Evolutionary conservation across 192 early-diverging fungal genomes (phyloP), one percentile per base, ranked within the genome.

Genomic region (Thoreauomyces humboldtii): DNA sequence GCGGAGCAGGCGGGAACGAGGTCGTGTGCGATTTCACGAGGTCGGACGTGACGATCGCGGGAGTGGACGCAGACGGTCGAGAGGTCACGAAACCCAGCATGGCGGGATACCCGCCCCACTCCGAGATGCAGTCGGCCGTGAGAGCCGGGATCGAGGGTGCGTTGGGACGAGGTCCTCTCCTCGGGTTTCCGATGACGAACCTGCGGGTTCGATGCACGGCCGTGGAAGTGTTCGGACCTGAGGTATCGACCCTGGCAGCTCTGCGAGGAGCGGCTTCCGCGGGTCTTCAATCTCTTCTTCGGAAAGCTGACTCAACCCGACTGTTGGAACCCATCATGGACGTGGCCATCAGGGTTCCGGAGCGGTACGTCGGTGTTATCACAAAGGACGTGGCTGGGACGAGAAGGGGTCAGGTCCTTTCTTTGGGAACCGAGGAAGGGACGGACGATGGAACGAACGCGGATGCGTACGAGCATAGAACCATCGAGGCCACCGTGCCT

Each of bases 301-400:
- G 45, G 45, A 34, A 45, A 41, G 22, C 50, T 6, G 59, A 36
- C 32, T 42, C 43, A 25, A 25, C 27, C 9, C 37, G 22, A 5
- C 54, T 96, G 47, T 72, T 94, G 2, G 92, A 98, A 67, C 95
- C 95, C 1, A 78, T 95, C 54, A 93, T 94, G 82, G 76, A 86
- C 57, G 80, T 93, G 0, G 59, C 68, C 6, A 81, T 95, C 4
- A 73, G 80, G 36, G 85, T 92, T 5, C 81, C 88, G 0, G 90
- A 86, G 52, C 64, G 81, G 31, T 72, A 86, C 68, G 79, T 96
- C 15, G 95, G 95, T 4, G 63, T 73, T 2, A 88, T 94, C 21
- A 78, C 92, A 11, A 81, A 88, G 55, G 93, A 96, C 56, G 70
- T 98, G 34, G 88, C 86, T 32, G 91, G 92, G 1, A 80, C 77